Percentiles rank a stretch among this genome's conserved stretches.
phyloP scores from a whole-genome alignment of 192 early-diverging fungal genomes.

The Kappamyces sp. region DNA sequence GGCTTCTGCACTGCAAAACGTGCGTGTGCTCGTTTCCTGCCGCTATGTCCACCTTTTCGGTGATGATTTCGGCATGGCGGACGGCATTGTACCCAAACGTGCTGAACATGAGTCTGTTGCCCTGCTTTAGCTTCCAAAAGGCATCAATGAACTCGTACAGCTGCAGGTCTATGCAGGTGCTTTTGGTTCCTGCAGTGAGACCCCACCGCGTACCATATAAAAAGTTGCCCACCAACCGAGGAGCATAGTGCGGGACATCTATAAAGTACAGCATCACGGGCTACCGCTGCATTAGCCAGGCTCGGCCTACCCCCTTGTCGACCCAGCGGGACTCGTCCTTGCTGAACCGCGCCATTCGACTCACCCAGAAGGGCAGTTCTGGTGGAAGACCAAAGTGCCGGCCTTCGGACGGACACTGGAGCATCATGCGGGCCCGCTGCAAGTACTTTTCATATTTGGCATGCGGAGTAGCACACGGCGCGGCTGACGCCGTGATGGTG shows the following conservation, averaged over 20 bases:
- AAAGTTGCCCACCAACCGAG: constrained; percentile 1
- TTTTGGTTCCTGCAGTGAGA: background rate
- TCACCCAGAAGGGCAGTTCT: constrained; percentile 1
- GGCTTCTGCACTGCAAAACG: constrained; percentile 9
- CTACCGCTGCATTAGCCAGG: no score
- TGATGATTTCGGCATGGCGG: constrained; percentile 5
- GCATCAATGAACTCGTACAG: background rate
- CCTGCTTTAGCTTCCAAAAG: background rate
- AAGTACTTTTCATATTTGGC: constrained; percentile 7
- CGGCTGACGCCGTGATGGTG: no score
- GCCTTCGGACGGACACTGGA: constrained; percentile 5
- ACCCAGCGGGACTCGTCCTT: constrained; percentile 5
- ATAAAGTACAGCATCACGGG: constrained; percentile 15
- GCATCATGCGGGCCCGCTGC: background rate
- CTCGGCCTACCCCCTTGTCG: background rate
- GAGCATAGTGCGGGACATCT: background rate
- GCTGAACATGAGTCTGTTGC: constrained; percentile 3
- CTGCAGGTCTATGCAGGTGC: constrained; percentile 4
- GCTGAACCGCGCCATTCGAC: background rate
- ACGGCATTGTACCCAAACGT: constrained; percentile 7
- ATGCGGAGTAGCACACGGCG: no score
- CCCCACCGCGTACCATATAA: background rate
- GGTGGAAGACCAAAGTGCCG: constrained; percentile 4
- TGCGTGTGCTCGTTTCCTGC: constrained; percentile 1
- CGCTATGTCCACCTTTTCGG: constrained; percentile 8